Conservation (phyloP, 192 early-diverging fungal genomes). For the Coemansia aciculifera region DNA sequence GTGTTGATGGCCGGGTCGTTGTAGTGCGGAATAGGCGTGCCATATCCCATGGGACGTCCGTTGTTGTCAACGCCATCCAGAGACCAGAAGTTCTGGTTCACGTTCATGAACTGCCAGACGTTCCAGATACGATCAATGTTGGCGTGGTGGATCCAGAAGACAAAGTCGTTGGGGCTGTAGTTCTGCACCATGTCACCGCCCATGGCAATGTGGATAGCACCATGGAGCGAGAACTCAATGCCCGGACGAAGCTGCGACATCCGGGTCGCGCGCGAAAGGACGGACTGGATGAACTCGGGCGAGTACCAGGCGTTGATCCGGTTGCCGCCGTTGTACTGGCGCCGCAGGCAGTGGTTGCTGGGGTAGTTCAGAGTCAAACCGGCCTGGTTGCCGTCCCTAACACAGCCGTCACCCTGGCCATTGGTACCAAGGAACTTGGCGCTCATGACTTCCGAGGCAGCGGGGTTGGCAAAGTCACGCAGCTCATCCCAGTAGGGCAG, state of each 20-base stretch:
- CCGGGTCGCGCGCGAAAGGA: slow-evolving; percentile 33
- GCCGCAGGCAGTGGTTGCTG: slow-evolving; percentile 44
- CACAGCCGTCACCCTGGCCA: slow-evolving; percentile 41
- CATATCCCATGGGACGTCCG: slow-evolving; percentile 18
- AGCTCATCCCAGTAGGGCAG: slow-evolving; percentile 58
- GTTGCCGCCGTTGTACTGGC: slow-evolving; percentile 51
- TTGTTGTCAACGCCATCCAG: slow-evolving; percentile 27
- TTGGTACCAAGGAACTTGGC: slow-evolving; percentile 40
- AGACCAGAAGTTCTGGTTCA: slow-evolving; percentile 42
- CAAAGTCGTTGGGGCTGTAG: slow-evolving; percentile 56
- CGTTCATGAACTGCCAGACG: slow-evolving; percentile 55
- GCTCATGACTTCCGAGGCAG: slow-evolving; percentile 37
- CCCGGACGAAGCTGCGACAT: slow-evolving; percentile 49
- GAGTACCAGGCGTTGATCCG: slow-evolving; percentile 44
- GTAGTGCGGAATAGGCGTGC: slow-evolving; percentile 27
- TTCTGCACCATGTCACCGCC: slow-evolving; percentile 54
- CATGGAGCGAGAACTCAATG: slow-evolving; percentile 52
- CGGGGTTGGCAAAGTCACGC: slow-evolving; percentile 52
- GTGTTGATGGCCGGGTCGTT: slow-evolving; percentile 26
- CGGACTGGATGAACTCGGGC: slow-evolving; percentile 51
- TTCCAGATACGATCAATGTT: slow-evolving; percentile 57
- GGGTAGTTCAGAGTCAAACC: slow-evolving; percentile 31
- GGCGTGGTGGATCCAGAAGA: slow-evolving; percentile 58
- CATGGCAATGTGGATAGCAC: slow-evolving; percentile 41
- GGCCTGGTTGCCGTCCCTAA: slow-evolving; percentile 30